These are phyloP conservation scores for Boechera stricta DNA, from an alignment of 345 rosid species.

Conservation along the genomic window DNA sequence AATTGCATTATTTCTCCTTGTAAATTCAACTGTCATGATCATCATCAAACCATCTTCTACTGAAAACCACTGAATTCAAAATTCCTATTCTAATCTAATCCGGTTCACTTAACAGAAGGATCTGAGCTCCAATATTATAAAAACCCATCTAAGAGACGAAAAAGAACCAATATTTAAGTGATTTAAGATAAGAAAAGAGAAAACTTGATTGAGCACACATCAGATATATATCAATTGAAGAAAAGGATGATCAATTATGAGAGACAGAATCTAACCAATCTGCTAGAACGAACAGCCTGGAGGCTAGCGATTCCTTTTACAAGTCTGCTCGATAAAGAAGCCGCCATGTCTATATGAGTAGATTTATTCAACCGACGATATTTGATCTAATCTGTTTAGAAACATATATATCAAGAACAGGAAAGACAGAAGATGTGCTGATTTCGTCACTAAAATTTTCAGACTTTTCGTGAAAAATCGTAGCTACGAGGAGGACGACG, in stretches of 20 bases:
- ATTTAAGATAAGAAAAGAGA: not conserved
- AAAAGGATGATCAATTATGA: not conserved
- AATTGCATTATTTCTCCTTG: not conserved
- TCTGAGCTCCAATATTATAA: not conserved
- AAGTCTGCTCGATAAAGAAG: slow-evolving; percentile 61
- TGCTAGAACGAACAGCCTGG: slow-evolving; percentile 51
- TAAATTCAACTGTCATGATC: not conserved
- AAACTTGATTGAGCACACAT: not conserved
- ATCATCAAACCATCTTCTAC: not conserved
- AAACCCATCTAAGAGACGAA: not conserved
- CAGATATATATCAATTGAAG: not conserved
- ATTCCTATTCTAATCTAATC: not conserved
- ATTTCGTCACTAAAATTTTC: not conserved
- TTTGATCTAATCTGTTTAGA: slow-evolving; percentile 6
- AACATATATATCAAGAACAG: not conserved
- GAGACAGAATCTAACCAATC: slow-evolving; percentile 53
- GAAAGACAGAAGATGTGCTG: slow-evolving; percentile 1
- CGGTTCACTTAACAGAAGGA: not conserved
- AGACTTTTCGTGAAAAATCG: not conserved
- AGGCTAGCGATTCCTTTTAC: slow-evolving; percentile 54
- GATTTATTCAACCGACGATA: not conserved
- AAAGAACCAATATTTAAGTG: slow-evolving; percentile 2
- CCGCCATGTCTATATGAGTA: slow-evolving; percentile 54
- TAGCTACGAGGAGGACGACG: not conserved
- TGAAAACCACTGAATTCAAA: not conserved